Percentiles rank a stretch among this genome's conserved stretches.
These are phyloP conservation scores for Capronia coronata DNA, from an alignment of 2,329 filamentous ascomycete species.

Conservation along the genomic window DNA sequence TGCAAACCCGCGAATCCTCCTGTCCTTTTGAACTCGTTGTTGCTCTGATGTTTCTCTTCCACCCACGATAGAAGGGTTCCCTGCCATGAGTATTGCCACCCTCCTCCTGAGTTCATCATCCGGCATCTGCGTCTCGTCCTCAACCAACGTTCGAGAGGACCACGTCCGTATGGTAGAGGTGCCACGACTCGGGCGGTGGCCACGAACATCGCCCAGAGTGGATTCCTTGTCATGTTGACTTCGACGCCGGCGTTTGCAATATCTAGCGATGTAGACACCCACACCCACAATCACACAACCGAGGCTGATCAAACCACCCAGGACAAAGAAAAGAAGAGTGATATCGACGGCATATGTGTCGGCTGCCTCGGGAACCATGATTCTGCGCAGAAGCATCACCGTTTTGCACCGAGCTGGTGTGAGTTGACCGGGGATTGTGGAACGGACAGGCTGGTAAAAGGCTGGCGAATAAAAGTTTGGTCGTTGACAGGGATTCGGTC, in stretches of 20 bases:
- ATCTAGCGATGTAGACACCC: neutral
- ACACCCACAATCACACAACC: neutral
- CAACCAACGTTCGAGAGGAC: neutral
- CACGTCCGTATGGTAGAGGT: neutral
- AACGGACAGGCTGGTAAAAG: neutral
- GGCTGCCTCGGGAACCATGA: neutral
- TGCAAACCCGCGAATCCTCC: neutral
- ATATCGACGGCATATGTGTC: neutral
- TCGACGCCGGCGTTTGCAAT: neutral
- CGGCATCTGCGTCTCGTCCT: neutral
- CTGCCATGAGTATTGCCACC: slow-evolving; percentile 1
- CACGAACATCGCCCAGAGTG: neutral
- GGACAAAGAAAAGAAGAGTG: neutral
- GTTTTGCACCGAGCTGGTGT: neutral
- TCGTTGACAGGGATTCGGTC: too few species aligned
- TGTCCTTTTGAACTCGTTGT: neutral
- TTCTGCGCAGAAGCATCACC: neutral
- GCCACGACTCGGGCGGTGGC: neutral
- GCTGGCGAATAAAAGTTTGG: too few species aligned
- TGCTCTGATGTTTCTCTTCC: neutral
- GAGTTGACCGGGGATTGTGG: too few species aligned
- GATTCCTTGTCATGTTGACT: neutral
- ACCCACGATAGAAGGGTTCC: neutral
- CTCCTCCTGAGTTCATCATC: slow-evolving; percentile 1
- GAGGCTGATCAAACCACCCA: neutral